Conservation (phyloP, 2,329 filamentous ascomycete species). For the Fusarium heterosporum region DNA sequence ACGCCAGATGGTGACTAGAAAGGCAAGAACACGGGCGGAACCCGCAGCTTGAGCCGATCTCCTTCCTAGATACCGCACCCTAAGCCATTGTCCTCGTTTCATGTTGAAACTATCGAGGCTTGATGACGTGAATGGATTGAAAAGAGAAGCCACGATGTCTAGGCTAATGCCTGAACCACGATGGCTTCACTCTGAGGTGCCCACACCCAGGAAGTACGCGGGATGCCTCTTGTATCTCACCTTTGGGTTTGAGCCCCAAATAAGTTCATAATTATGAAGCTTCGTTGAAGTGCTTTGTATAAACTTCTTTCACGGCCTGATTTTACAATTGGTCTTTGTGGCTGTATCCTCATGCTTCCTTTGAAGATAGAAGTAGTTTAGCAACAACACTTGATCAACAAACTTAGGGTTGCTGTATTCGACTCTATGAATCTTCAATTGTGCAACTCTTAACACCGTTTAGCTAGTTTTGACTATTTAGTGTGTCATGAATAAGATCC, state of each 20-base stretch:
- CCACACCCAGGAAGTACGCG: neutral
- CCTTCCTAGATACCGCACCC: neutral
- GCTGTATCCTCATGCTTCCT: too few species aligned
- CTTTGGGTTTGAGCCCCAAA: neutral
- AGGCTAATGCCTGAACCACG: neutral
- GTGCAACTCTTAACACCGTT: too few species aligned
- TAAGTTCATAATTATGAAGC: neutral
- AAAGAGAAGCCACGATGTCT: neutral
- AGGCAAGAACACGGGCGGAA: constrained; percentile 4
- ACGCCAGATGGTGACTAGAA: neutral
- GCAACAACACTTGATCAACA: too few species aligned
- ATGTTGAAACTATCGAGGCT: neutral
- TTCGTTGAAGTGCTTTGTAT: too few species aligned
- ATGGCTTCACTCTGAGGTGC: neutral
- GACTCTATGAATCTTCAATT: too few species aligned
- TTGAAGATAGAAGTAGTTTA: too few species aligned
- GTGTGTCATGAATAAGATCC: too few species aligned
- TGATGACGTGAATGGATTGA: neutral
- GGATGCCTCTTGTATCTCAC: neutral
- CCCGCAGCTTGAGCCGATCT: neutral
- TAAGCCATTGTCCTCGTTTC: neutral
- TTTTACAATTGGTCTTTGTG: too few species aligned
- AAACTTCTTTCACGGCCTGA: too few species aligned
- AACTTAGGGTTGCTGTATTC: too few species aligned
- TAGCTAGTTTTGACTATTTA: too few species aligned